phyloP scores from a whole-genome alignment of 2,329 filamentous ascomycete genomes.

The Cladophialophora exuberans region DNA sequence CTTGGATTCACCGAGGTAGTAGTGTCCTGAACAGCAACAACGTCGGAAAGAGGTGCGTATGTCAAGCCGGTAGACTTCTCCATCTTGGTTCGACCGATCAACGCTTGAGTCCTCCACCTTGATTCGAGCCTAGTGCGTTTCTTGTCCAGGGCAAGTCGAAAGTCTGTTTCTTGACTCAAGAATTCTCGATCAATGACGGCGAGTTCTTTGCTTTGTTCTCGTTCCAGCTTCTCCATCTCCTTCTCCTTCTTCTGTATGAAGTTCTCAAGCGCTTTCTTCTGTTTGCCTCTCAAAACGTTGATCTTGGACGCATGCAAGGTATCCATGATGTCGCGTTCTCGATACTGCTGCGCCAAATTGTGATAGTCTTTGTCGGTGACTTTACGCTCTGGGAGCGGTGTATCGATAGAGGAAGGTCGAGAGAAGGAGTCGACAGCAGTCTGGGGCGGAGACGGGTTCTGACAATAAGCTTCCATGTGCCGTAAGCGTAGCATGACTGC shows the following conservation, averaged over 20 bases:
- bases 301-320: slow-evolving; percentile 48
- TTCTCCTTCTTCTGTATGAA: slow-evolving; percentile 44
- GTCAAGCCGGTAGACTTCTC: slow-evolving; percentile 41
- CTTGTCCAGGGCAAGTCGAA: slow-evolving; percentile 38
- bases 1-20: slow-evolving; percentile 35
- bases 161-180: slow-evolving; percentile 35
- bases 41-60: slow-evolving; percentile 44
- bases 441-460: slow-evolving; percentile 43
- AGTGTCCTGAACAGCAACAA: slow-evolving; percentile 21
- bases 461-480: slow-evolving; percentile 53
- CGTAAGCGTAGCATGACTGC: slow-evolving; percentile 49
- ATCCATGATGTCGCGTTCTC: slow-evolving; percentile 48
- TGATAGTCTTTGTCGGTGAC: slow-evolving; percentile 47
- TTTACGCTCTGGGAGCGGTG: slow-evolving; percentile 36
- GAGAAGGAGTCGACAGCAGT: slow-evolving; percentile 35
- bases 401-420: slow-evolving; percentile 26
- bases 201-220: slow-evolving; percentile 39
- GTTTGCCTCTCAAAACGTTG: slow-evolving; percentile 51
- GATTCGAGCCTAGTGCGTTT: slow-evolving; percentile 41
- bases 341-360: slow-evolving; percentile 49
- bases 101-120: slow-evolving; percentile 48
- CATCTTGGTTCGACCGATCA: slow-evolving; percentile 44
- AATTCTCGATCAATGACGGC: slow-evolving; percentile 38
- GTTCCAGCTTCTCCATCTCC: slow-evolving; percentile 42
- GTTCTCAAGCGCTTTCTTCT: slow-evolving; percentile 46